Evolutionary conservation across 805 yeast species (phyloP).

Genomic region (Sugiyamaella qingdaonensis): DNA sequence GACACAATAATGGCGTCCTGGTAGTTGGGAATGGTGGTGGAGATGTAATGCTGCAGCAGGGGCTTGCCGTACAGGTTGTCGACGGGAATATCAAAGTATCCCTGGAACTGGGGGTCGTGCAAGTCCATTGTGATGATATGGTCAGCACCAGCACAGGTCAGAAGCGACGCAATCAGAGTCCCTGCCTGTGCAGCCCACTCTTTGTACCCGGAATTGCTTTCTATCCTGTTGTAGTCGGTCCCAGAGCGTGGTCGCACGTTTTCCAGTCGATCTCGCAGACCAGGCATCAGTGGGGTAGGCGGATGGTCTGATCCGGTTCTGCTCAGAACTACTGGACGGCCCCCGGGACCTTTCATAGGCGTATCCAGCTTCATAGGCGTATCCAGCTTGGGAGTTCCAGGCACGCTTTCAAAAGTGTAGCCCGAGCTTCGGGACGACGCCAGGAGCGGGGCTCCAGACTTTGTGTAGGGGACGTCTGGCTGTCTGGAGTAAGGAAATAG

Average conservation of each 20-base stretch:
- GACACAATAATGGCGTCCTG: slow-evolving; percentile 86
- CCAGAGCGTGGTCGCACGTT: not conserved
- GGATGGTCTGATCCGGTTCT: not conserved
- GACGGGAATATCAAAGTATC: slow-evolving; percentile 93
- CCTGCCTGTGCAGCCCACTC: slow-evolving; percentile 97
- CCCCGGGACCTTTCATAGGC: no score
- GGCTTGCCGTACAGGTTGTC: slow-evolving; percentile 92
- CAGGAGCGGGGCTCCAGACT: slow-evolving; percentile 65
- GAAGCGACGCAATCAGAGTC: slow-evolving; percentile 78
- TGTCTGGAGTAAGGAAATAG: slow-evolving; percentile 94
- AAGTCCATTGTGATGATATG: slow-evolving; percentile 96
- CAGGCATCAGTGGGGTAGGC: not conserved
- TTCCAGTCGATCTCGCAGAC: not conserved
- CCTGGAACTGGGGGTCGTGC: slow-evolving; percentile 97
- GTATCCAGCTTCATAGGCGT: not conserved
- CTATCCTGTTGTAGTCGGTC: slow-evolving; percentile 3
- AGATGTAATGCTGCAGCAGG: slow-evolving; percentile 77
- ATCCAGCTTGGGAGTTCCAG: slow-evolving; percentile 42
- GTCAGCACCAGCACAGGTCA: slow-evolving; percentile 93
- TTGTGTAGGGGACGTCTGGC: slow-evolving; percentile 84
- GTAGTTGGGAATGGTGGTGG: slow-evolving; percentile 70
- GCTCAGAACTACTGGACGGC: not conserved
- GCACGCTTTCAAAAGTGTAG: slow-evolving; percentile 49
- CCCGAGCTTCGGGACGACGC: slow-evolving; percentile 6
- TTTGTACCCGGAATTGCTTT: slow-evolving; percentile 63